Base-by-base conservation (phyloP, 2,329 filamentous ascomycete species). In the Torrubiella hemipterigena region DNA sequence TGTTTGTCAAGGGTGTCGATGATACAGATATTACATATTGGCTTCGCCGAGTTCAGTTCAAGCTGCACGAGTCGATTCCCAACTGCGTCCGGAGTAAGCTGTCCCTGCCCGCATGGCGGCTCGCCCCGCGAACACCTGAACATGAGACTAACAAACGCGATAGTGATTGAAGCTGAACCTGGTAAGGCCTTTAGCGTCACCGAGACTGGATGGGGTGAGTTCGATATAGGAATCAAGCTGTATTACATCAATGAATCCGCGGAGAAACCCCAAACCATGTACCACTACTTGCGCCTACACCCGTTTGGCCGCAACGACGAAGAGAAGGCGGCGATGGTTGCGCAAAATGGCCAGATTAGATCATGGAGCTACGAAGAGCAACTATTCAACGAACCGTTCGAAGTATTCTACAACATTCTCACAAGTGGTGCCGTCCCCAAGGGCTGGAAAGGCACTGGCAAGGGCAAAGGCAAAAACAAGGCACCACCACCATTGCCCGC, bases 201-300 rank as follows among this genome's bases (percentile, higher is more conserved):
- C 39, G 91, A 96, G 57, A 96, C 91, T 0, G 91, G 91, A 29
- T 98, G 93, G 83, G 91, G 91, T 48, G 91, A 95, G 59, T 98
- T 98, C 61, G 85, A 91, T 54, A 93, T 98, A 48, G 83, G 87
- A 40, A 81, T 98, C 51, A 86, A 94, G 51, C 69, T 98, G 27
- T 93, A 93, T 63, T 98, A 95, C 58, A 77, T 83, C 34, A 77
- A 81, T 34, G 82, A 93, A 51, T 81, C 78, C 22, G 77, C 75
- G 46, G 91, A 98, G 63, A 98, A 98, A 56, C 83, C 89, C 5
- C 84, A 94, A 57, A 93, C 87, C n/a, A 61, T 94, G 3, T 93
- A 91, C 63, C 91, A 96, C 56, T 85, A 86, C 48, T 63, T 98
- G 35, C 82, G 87, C 32, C 69, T 98, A 9, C 87, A 95, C 50